Evolutionary conservation across 305 asterid genomes (phyloP).

Genomic region (Fraxinus ornus): DNA sequence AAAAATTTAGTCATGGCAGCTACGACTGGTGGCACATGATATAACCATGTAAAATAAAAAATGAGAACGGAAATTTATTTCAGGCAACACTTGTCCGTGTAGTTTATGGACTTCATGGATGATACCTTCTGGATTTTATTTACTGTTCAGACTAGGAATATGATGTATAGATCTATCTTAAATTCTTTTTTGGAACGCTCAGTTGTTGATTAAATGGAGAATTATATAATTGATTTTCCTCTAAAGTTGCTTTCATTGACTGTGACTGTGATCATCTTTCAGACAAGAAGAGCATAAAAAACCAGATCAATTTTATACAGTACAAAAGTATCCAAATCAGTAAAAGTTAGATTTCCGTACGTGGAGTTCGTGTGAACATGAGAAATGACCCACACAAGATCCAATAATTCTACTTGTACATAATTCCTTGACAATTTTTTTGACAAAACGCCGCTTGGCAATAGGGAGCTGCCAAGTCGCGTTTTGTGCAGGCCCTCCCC

Average conservation of each 20-base stretch:
- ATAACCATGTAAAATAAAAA: not conserved
- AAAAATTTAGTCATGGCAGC: not conserved
- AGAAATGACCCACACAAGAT: not conserved
- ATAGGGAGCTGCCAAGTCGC: too few relatives aligned
- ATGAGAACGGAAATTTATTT: not conserved
- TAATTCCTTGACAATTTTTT: too few relatives aligned
- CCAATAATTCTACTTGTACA: not conserved
- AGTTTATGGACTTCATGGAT: not conserved
- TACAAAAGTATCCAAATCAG: not conserved
- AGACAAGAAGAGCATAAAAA: not conserved
- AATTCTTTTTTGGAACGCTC: not conserved
- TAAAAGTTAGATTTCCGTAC: not conserved
- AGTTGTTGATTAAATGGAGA: not conserved
- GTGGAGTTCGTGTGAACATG: conserved; percentile 23
- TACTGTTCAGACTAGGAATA: not conserved
- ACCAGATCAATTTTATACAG: not conserved
- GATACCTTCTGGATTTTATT: not conserved
- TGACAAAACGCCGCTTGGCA: too few relatives aligned
- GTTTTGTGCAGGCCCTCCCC: too few relatives aligned
- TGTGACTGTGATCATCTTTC: not conserved
- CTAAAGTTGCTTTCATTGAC: conserved; percentile 4
- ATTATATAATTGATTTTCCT: not conserved
- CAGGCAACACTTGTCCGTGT: not conserved
- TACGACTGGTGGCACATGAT: not conserved
- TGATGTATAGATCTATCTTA: not conserved